phyloP scores from a whole-genome alignment of 1,284 basidiomycete genomes.

The Agroathelia rolfsii region DNA sequence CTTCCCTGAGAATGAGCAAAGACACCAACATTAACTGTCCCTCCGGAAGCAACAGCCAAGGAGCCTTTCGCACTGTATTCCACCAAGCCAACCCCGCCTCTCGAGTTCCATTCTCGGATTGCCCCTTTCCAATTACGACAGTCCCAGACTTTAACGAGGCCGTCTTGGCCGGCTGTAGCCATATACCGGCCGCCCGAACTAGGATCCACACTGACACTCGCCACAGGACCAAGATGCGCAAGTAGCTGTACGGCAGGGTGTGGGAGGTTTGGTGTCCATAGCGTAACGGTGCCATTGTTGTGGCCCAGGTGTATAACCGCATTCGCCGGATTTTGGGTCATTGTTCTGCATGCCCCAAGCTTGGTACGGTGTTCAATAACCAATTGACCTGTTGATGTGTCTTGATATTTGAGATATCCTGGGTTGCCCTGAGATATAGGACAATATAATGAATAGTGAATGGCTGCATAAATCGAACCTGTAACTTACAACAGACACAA shows the following conservation, averaged over 20 bases:
- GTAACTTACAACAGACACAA: constrained; percentile 68
- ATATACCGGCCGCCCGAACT: constrained; percentile 82
- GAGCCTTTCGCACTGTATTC: constrained; percentile 80
- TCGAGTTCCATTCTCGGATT: constrained; percentile 71
- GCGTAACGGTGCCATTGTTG: constrained; percentile 82
- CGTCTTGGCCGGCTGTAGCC: constrained; percentile 85
- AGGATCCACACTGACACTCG: constrained; percentile 76
- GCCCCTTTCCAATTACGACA: constrained; percentile 88
- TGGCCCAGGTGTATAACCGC: constrained; percentile 94
- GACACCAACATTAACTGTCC: constrained; percentile 67
- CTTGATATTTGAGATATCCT: constrained; percentile 94
- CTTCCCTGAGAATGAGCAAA: background rate
- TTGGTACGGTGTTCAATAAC: constrained; percentile 87
- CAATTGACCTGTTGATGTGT: constrained; percentile 88
- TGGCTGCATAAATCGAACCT: constrained; percentile 1
- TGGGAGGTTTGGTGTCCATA: constrained; percentile 94
- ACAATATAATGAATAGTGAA: constrained; percentile 3
- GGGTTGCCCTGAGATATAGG: constrained; percentile 55
- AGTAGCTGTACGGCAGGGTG: constrained; percentile 88
- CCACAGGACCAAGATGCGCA: constrained; percentile 85
- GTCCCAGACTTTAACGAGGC: constrained; percentile 92
- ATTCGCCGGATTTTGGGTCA: constrained; percentile 88
- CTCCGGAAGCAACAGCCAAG: constrained; percentile 76
- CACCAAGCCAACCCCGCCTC: constrained; percentile 52
- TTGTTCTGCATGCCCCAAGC: constrained; percentile 76